Evolutionary conservation across 192 early-diverging fungal species (phyloP).

Genomic region (Backusella psychrophila): DNA sequence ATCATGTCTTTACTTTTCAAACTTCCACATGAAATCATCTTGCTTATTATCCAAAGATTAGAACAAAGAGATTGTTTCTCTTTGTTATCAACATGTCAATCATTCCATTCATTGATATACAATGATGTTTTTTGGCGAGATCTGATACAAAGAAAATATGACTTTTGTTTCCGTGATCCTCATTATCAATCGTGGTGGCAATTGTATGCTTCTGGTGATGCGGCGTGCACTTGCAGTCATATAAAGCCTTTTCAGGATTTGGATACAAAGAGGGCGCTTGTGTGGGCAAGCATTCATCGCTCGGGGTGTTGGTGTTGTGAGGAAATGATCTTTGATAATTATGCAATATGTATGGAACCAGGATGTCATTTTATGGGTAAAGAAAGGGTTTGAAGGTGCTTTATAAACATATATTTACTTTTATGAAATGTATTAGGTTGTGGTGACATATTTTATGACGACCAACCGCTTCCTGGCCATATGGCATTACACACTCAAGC

Average conservation of each 20-base stretch:
- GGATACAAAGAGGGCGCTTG: not conserved
- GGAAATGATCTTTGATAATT: not conserved
- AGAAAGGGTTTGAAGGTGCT: not conserved
- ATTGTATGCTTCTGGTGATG: not conserved
- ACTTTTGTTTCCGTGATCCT: not conserved
- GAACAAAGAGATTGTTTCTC: not conserved
- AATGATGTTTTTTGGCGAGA: slow-evolving; percentile 4
- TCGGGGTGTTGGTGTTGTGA: not conserved
- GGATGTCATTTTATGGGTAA: not conserved
- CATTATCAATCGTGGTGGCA: not conserved
- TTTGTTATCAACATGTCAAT: not conserved
- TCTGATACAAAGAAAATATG: not conserved
- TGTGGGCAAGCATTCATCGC: not conserved
- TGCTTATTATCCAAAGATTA: not conserved
- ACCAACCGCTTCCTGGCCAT: not conserved
- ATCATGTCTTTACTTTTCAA: not conserved
- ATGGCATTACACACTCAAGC: not conserved
- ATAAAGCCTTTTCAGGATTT: not conserved
- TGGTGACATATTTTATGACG: not conserved
- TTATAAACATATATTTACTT: not conserved
- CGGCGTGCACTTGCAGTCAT: not conserved
- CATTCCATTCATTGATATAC: not conserved
- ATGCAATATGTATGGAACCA: not conserved
- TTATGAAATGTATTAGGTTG: not conserved
- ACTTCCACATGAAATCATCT: slow-evolving; percentile 11